Evolutionary conservation across 1,284 basidiomycete species (phyloP).

Genomic region (Malassezia psittaci): DNA sequence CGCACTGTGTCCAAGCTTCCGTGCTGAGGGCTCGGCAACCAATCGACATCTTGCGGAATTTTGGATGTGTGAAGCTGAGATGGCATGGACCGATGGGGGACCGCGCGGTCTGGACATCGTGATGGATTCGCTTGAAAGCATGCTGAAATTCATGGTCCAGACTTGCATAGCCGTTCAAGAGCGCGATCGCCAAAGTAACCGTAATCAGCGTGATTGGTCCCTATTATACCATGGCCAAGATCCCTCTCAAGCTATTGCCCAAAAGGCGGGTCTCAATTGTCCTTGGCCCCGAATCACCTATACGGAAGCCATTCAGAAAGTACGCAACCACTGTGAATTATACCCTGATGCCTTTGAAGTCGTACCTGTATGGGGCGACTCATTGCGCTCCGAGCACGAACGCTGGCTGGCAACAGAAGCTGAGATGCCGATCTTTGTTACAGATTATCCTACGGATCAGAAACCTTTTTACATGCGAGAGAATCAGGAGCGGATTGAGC

Average conservation of each 20-base stretch:
- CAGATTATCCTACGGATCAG: conserved; percentile 66
- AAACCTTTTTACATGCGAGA: conserved; percentile 91
- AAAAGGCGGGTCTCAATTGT: conserved; percentile 8
- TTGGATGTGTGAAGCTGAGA: conserved; percentile 89
- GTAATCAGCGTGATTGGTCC: conserved; percentile 22
- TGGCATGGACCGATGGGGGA: conserved; percentile 20
- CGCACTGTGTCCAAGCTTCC: conserved; percentile 81
- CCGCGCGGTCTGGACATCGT: conserved; percentile 16
- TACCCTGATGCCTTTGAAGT: conserved; percentile 14
- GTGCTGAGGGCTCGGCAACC: conserved; percentile 79
- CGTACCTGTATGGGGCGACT: conserved; percentile 60
- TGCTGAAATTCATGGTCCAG: conserved; percentile 20
- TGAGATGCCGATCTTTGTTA: conserved; percentile 74
- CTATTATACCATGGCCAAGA: not conserved
- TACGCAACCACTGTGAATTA: conserved; percentile 51
- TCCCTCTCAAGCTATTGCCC: not conserved
- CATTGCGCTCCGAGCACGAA: conserved; percentile 81
- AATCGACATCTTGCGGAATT: conserved; percentile 91
- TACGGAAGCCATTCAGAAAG: conserved; percentile 60
- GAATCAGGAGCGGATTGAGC: not conserved
- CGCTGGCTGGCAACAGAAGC: conserved; percentile 66
- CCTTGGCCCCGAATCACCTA: conserved; percentile 71
- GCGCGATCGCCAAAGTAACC: not conserved
- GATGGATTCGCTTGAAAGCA: conserved; percentile 23
- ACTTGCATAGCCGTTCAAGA: conserved; percentile 6